Evolutionary conservation across 805 yeast genomes (phyloP).

Genomic region (Yarrowia sp.): DNA sequence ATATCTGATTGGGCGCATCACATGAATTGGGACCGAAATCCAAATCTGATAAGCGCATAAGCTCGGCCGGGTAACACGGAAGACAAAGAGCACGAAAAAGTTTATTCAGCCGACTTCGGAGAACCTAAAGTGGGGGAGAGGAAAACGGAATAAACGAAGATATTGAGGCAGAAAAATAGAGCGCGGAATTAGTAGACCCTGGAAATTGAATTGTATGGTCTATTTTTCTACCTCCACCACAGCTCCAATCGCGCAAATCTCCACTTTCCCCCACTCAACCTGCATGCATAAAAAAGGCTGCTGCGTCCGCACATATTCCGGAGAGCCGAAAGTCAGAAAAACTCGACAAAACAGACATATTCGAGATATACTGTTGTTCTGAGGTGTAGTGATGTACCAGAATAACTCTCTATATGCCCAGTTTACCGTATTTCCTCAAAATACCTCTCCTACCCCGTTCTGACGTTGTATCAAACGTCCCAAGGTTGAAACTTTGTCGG

Average conservation of each 20-base stretch:
- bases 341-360: not conserved
- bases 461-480: too few relatives aligned
- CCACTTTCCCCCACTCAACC: not conserved
- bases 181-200: too few relatives aligned
- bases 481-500: constrained; percentile 7
- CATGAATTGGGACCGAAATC: constrained; percentile 28
- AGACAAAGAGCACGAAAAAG: not conserved
- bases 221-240: not conserved
- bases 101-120: not conserved
- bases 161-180: too few relatives aligned
- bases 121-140: not conserved
- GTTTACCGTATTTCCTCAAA: too few relatives aligned
- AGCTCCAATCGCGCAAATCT: not conserved
- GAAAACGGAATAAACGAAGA: too few relatives aligned
- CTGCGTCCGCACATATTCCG: constrained; percentile 15
- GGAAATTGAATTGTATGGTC: too few relatives aligned
- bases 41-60: constrained; percentile 39
- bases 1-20: constrained; percentile 36
- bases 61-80: constrained; percentile 3
- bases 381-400: too few relatives aligned
- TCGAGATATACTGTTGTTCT: too few relatives aligned
- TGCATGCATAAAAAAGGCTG: constrained; percentile 5
- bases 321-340: not conserved
- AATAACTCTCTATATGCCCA: too few relatives aligned
- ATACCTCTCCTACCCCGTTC: too few relatives aligned